phyloP scores from a whole-genome alignment of 805 yeast genomes.

The Helenozyma rhizophorensis region DNA sequence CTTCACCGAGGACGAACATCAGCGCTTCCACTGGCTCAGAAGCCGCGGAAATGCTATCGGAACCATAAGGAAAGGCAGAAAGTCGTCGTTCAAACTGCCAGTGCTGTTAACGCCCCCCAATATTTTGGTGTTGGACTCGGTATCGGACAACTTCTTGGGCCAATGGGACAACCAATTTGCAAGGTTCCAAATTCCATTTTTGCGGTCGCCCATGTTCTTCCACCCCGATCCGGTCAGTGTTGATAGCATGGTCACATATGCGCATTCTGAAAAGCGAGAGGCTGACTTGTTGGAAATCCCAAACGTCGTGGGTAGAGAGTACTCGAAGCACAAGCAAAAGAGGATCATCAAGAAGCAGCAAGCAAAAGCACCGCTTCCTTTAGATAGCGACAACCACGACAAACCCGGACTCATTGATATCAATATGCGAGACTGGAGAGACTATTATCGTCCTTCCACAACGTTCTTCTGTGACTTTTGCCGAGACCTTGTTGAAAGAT shows the following conservation, averaged over 20 bases:
- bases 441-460: conserved; percentile 42
- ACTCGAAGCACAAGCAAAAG: conserved; percentile 40
- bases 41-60: conserved; percentile 28
- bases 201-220: conserved; percentile 46
- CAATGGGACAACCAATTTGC: conserved; percentile 44
- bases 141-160: conserved; percentile 29
- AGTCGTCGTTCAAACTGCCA: conserved; percentile 11
- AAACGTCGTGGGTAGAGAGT: conserved; percentile 42
- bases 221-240: conserved; percentile 43
- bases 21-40: conserved; percentile 42
- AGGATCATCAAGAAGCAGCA: conserved; percentile 19
- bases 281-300: conserved; percentile 37
- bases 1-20: conserved; percentile 45
- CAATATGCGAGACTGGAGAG: conserved; percentile 41
- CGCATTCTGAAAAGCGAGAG: conserved; percentile 28
- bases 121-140: conserved; percentile 35
- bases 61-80: conserved; percentile 11
- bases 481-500: conserved; percentile 27
- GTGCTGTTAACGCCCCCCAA: conserved; percentile 18
- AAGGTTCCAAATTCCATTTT: conserved; percentile 37
- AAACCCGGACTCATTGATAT: conserved; percentile 35
- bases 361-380: conserved; percentile 15
- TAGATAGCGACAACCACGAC: conserved; percentile 19
- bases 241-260: conserved; percentile 41
- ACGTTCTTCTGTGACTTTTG: conserved; percentile 37